Evolutionary conservation across 2,329 filamentous ascomycete species (phyloP), one percentile per base, ranked within the genome.

Genomic region (Podosphaera xanthii): DNA sequence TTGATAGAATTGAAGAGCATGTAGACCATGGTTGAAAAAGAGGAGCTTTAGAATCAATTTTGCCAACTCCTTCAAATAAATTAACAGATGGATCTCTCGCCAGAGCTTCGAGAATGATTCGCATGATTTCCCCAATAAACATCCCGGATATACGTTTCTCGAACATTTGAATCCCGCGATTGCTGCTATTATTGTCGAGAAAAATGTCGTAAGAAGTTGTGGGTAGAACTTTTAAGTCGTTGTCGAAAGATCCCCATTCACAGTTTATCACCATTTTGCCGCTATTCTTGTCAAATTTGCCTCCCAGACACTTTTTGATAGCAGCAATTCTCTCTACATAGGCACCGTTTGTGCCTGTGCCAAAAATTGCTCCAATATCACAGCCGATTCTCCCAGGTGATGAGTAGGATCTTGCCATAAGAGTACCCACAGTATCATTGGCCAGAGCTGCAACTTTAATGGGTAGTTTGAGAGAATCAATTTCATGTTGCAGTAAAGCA

Each of bases 161-260:
- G 69, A 97, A 98, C 87, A 97, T 95, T 70, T 98, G 92, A 62
- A 94, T 82, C 34, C 92, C 92, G 0, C 90, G 91, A 71, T 98
- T 97, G 65, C 87, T 82, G 64, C 84, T 92, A 61, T 84, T 81
- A 60, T 75, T 74, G 71, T 98, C 91, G 33, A 98, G 77, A 60
- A 81, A 77, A 57, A 76, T 73, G 69, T 98, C 92, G 73, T 88
- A 97, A 0, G 80, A 74, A 0, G 91, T 97, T 66, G 82, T 84
- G 53, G 91, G 92, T 48, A 98, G 77, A 30, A 94, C 86, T 65
- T 84, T 87, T 64, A 97, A 81, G 65, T 86, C 80, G 73, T 97
- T 97, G 73, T 98, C 92, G 68, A 98, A 98, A 60, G 88, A 94
- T 62, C 92, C 92, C 92, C 92, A 98, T 73, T 98, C 92, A 0